Conservation (phyloP, 2,329 filamentous ascomycete species). For the Aureobasidium sp. region DNA sequence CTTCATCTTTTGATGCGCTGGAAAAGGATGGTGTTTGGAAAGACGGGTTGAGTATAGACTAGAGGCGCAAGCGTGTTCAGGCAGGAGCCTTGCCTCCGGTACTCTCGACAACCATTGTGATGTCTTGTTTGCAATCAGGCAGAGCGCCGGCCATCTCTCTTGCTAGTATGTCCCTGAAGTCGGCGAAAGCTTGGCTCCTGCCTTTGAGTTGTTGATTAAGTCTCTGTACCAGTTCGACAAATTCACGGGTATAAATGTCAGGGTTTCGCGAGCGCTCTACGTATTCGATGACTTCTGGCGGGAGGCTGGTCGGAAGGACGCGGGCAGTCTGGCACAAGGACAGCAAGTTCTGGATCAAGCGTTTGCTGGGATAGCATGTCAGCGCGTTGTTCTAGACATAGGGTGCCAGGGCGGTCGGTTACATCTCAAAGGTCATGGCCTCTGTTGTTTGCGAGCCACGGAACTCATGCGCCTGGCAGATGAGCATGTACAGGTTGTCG, state of each 20-base stretch:
- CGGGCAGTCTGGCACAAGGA: constrained; percentile 45
- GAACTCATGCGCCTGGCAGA: constrained; percentile 54
- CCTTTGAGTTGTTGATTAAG: constrained; percentile 58
- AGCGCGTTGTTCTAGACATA: neutral
- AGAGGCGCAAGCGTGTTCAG: neutral
- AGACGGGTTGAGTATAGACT: neutral
- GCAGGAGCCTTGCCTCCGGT: constrained; percentile 31
- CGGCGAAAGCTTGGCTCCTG: constrained; percentile 51
- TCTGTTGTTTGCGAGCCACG: constrained; percentile 50
- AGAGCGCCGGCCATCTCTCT: constrained; percentile 52
- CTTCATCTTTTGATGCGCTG: constrained; percentile 37
- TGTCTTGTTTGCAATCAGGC: constrained; percentile 49
- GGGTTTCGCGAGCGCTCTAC: constrained; percentile 58
- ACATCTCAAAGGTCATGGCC: constrained; percentile 54
- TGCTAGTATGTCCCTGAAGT: constrained; percentile 53
- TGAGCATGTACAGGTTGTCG: constrained; percentile 53
- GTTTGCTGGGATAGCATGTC: neutral
- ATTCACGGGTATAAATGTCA: constrained; percentile 60
- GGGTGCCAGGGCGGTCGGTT: constrained; percentile 14
- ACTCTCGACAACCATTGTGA: constrained; percentile 43
- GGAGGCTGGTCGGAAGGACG: constrained; percentile 47
- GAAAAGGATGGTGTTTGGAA: neutral
- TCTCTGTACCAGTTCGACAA: constrained; percentile 56
- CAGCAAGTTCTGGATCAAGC: constrained; percentile 47
- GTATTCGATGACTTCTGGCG: constrained; percentile 57